A percentile compares a stretch with the other conserved stretches of the same genome.
phyloP scores from a whole-genome alignment of 805 yeast genomes.

The Yamadazyma insecticola region DNA sequence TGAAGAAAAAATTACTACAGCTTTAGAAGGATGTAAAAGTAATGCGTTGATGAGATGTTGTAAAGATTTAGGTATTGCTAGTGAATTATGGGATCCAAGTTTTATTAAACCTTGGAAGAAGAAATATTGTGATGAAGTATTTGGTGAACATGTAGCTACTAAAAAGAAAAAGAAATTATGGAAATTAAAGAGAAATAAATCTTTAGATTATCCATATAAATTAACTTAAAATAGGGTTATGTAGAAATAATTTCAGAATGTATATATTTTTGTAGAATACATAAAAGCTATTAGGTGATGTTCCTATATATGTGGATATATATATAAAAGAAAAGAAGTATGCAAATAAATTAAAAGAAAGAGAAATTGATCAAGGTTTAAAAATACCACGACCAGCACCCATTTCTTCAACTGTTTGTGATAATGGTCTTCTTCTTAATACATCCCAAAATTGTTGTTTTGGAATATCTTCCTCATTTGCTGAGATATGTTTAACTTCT shows the following conservation, averaged over 20 bases:
- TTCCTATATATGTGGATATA: conserved; percentile 1
- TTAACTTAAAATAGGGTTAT: conserved; percentile 6
- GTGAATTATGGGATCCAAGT: conserved; percentile 95
- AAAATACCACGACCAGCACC: conserved; percentile 65
- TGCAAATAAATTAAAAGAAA: background rate
- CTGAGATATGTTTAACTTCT: conserved; percentile 34
- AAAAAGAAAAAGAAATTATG: conserved; percentile 88
- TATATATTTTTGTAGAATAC: too few relatives aligned
- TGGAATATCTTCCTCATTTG: conserved; percentile 30
- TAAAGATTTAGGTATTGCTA: conserved; percentile 93
- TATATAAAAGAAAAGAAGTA: background rate
- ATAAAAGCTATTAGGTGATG: background rate
- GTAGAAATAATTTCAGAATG: background rate
- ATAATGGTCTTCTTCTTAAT: conserved; percentile 73
- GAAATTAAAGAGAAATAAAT: conserved; percentile 76
- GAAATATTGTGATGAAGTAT: conserved; percentile 66
- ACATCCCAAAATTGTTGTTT: conserved; percentile 71
- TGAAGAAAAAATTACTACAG: conserved; percentile 86
- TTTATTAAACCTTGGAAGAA: conserved; percentile 59
- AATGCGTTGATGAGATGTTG: conserved; percentile 98
- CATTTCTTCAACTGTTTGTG: conserved; percentile 71
- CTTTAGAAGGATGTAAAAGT: conserved; percentile 94
- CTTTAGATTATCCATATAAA: conserved; percentile 83
- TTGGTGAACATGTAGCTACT: conserved; percentile 77
- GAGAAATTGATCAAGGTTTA: conserved; percentile 21